Evolutionary conservation across 495 filamentous ascomycete species (phyloP), one percentile per base, ranked within the genome.

Genomic region (Hyphodiscus hymeniophilus): DNA sequence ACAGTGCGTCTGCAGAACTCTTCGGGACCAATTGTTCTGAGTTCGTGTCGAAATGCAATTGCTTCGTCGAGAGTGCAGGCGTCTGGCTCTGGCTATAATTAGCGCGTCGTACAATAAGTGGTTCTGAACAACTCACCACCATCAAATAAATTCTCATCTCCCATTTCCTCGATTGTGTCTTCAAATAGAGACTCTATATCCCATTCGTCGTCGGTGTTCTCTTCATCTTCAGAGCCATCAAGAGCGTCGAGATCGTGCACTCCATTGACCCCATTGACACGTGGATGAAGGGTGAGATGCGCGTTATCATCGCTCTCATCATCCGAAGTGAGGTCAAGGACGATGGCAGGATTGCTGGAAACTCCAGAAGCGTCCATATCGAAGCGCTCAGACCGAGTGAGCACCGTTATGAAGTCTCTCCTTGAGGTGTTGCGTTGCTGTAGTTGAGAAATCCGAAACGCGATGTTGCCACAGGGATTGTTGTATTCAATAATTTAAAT

Each of bases 1-100:
- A 96, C 73, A 10, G 85, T 89, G 48, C 80, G 73, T 49, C 77
- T 69, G 46, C 87, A 73, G 63, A 96, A 95, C 13, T 79, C 72
- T 38, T 80, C 77, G 38, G 83, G 82, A 3, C 90, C 91, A 50
- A 90, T 66, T 21, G 77, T 72, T 54, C 86, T 81, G 15, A 96
- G 68, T 16, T 81, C 75, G 41, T 82, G 72, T 43, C 85, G 78
- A 61, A 76, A 86, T 5, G 68, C 63, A 33, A 76, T 56, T 7
- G 86, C 82, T 63, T 96, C 84, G 30, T 88, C 82, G 0, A 79
- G 65, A 2, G 85, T 84, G 67, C 87, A 94, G 18, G 41, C 32
- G 21, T 55, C 45, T 26, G 50, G 47, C 12, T 17, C 24, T 42
- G 33, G 15, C 42, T 51, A 44, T 49, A 26, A 52, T 50, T 50